Percentiles rank a stretch among this genome's conserved stretches.
These are phyloP conservation scores for Periconia sp. DNA, from an alignment of 2,329 filamentous ascomycete genomes.

Conservation along the genomic window DNA sequence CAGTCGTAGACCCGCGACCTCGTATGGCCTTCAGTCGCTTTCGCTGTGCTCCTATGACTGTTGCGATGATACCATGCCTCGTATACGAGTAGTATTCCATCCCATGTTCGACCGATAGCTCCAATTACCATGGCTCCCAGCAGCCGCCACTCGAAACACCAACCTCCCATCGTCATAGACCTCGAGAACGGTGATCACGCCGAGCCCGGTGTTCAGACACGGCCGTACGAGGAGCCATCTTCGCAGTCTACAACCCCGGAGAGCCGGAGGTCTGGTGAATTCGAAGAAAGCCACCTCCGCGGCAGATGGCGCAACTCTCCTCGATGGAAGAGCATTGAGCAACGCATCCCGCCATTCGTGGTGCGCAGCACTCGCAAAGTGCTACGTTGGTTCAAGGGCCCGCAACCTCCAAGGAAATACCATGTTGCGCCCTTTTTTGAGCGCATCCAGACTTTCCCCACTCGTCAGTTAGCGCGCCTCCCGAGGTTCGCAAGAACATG, in stretches of 20 bases:
- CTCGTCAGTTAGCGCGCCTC: conserved; percentile 64
- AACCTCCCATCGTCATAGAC: conserved; percentile 1
- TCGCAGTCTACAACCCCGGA: conserved; percentile 12
- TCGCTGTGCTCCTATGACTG: too few relatives aligned
- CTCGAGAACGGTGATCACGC: conserved; percentile 10
- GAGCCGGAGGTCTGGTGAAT: conserved; percentile 7
- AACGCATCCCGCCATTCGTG: conserved; percentile 23
- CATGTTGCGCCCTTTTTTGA: conserved; percentile 64
- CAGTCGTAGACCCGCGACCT: too few relatives aligned
- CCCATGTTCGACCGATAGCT: too few relatives aligned
- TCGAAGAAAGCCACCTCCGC: conserved; percentile 5
- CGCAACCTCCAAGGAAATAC: conserved; percentile 50
- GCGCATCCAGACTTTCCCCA: conserved; percentile 68
- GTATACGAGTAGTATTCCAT: too few relatives aligned
- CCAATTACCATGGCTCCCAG: conserved; percentile 1
- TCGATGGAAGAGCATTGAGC: conserved; percentile 14
- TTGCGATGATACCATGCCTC: too few relatives aligned
- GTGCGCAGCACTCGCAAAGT: conserved; percentile 23
- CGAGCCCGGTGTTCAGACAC: background rate
- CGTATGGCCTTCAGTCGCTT: too few relatives aligned
- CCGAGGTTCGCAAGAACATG: conserved; percentile 62
- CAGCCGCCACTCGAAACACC: background rate
- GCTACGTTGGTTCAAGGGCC: conserved; percentile 54
- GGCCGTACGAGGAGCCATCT: background rate
- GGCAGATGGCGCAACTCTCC: conserved; percentile 5